Conservation (phyloP, 306 rosid species). For the Quercus berberidifolia region DNA sequence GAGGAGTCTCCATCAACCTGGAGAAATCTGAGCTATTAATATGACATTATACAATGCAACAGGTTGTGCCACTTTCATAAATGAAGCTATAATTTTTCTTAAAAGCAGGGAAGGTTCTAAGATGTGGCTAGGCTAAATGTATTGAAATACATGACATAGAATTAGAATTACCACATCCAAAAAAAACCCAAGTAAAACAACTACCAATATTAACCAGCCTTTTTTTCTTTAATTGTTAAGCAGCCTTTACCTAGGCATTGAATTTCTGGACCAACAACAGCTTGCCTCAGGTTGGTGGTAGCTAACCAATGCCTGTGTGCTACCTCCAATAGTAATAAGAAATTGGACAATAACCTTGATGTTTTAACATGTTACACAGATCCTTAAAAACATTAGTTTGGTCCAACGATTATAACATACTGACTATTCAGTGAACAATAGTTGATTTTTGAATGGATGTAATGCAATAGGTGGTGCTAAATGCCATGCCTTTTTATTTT, state of each 20-base stretch:
- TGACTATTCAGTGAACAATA: not conserved
- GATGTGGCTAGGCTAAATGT: not conserved
- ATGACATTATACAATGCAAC: conserved; percentile 1
- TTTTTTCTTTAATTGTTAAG: too few species aligned
- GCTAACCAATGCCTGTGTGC: not conserved
- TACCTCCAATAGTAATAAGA: not conserved
- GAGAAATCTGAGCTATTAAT: conserved; percentile 22
- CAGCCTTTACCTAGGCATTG: not conserved
- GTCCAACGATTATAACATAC: not conserved
- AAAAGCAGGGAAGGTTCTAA: conserved; percentile 14
- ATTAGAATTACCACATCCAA: not conserved
- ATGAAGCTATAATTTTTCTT: not conserved
- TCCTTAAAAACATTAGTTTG: not conserved
- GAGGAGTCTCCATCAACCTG: conserved; percentile 35
- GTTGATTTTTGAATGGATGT: not conserved
- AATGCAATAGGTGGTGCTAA: not conserved
- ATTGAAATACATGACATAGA: not conserved
- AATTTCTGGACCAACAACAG: not conserved
- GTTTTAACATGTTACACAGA: not conserved
- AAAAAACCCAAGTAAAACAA: not conserved
- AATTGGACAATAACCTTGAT: not conserved
- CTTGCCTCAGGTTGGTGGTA: not conserved
- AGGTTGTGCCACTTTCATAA: not conserved
- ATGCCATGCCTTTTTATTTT: not conserved
- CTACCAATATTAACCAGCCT: not conserved